phyloP scores from a whole-genome alignment of 2,329 filamentous ascomycete genomes.

The Trichoderma hamatum region DNA sequence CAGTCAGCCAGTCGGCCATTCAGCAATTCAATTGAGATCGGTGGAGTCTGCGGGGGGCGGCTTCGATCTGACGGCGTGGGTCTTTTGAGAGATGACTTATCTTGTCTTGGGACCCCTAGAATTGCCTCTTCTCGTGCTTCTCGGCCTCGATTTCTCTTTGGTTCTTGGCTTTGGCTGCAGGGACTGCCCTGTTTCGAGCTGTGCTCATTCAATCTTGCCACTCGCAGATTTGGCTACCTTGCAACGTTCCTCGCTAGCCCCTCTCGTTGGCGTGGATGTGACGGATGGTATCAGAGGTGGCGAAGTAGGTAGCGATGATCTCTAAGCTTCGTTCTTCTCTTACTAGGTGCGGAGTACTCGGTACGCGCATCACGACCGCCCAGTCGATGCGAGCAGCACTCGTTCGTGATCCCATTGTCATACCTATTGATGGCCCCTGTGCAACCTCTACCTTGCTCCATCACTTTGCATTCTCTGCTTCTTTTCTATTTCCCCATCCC shows the following conservation, averaged over 20 bases:
- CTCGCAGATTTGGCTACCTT: neutral
- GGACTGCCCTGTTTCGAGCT: conserved; percentile 4
- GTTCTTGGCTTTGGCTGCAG: neutral
- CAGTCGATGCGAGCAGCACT: neutral
- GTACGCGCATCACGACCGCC: neutral
- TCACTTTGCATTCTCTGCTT: neutral
- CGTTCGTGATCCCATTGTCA: conserved; percentile 1
- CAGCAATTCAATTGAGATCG: conserved; percentile 16
- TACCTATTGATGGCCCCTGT: neutral
- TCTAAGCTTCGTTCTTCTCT: conserved; percentile 1
- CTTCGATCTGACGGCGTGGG: conserved; percentile 24
- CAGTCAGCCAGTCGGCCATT: neutral
- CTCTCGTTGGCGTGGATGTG: neutral
- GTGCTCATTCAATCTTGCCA: neutral
- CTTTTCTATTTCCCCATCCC: neutral
- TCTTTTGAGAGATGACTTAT: neutral
- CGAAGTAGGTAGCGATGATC: conserved; percentile 12
- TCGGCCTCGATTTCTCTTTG: neutral
- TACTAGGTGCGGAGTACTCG: conserved; percentile 12
- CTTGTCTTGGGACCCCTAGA: conserved; percentile 1
- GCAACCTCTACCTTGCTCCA: neutral
- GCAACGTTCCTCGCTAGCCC: neutral
- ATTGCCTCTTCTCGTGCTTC: neutral
- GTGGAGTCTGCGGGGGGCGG: conserved; percentile 22
- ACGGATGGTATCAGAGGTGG: neutral